Evolutionary conservation across 2,329 filamentous ascomycete genomes (phyloP).

Genomic region (Botrytis squamosa): DNA sequence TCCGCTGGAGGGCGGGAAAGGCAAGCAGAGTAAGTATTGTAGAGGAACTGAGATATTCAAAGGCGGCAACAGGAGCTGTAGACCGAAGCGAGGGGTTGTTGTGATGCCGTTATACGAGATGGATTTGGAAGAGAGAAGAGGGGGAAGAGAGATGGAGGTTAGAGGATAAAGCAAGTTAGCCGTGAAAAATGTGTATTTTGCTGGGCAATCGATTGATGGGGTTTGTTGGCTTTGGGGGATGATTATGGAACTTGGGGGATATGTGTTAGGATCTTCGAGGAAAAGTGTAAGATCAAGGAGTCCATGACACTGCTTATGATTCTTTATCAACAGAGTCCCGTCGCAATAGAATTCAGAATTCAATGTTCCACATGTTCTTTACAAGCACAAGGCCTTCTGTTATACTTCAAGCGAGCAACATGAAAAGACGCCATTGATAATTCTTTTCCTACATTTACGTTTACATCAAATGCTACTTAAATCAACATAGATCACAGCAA

Average conservation of each 20-base stretch:
- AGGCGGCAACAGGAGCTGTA: neutral
- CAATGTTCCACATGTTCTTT: too few relatives aligned
- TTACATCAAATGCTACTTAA: neutral
- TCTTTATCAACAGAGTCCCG: neutral
- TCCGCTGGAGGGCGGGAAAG: neutral
- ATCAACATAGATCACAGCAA: neutral
- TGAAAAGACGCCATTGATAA: neutral
- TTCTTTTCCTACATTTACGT: rapidly evolving
- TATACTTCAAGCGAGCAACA: too few relatives aligned
- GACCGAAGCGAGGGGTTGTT: neutral
- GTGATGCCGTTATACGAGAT: neutral
- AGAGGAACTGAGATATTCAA: neutral
- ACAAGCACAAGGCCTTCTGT: neutral
- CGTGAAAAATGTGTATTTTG: neutral
- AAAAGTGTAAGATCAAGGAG: neutral
- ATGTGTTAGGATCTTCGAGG: neutral
- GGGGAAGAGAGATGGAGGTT: neutral
- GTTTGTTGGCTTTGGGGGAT: neutral
- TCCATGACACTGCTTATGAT: neutral
- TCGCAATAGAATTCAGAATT: neutral
- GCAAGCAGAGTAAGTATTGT: neutral
- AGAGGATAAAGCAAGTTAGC: neutral
- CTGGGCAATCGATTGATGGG: neutral
- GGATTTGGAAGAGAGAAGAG: neutral
- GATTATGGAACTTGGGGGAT: neutral